Evolutionary conservation across 225 moss, liverwort and hornwort genomes (phyloP), one percentile per base, ranked within the genome.

Genomic region (Physcomitrellopsis africana): DNA sequence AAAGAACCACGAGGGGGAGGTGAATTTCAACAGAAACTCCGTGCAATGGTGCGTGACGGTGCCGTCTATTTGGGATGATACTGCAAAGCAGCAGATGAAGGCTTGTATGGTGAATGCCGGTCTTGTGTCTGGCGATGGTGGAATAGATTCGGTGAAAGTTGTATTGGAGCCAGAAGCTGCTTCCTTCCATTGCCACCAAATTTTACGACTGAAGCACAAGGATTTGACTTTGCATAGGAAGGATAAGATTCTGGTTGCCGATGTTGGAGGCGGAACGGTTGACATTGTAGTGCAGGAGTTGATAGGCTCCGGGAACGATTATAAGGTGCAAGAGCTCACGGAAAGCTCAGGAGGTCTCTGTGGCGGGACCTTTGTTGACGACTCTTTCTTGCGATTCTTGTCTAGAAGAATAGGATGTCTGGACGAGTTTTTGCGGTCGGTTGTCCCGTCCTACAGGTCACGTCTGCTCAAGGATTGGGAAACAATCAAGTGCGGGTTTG

Each of bases 121-220:
- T 15, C 70, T 89, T 4, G 80, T 89, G 12, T 60, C 61, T 3
- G 81, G 83, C 4, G 81, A 78, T 1, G 84, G 77, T 0, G 79
- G 86, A 37, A 73, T 77, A 0, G 69, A 77, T 44, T 62, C 72
- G 0, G 65, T 82, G n/a, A 69, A 75, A 0, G 82, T 83, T 2
- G 90, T 90, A 5, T 58, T 90, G 2, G 92, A 93, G 67, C 86
- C 90, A 0, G 92, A 93, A 67, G 86, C 88, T 0, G 92, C 92
- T 0, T 81, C 86, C 0, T 68, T 83, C 18, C 80, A 89, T 22
- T 91, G 91, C 51, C 81, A 84, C 27, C 51, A 86, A 3, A 79
- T 88, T 56, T 70, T 83, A 42, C 61, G 76, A 29, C 17, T 52
- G 76, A 14, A 57, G 29, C 46, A 15, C 63, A 22, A 64, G 47